phyloP scores from a whole-genome alignment of 306 rosid genomes.

The Prosopis cineraria region DNA sequence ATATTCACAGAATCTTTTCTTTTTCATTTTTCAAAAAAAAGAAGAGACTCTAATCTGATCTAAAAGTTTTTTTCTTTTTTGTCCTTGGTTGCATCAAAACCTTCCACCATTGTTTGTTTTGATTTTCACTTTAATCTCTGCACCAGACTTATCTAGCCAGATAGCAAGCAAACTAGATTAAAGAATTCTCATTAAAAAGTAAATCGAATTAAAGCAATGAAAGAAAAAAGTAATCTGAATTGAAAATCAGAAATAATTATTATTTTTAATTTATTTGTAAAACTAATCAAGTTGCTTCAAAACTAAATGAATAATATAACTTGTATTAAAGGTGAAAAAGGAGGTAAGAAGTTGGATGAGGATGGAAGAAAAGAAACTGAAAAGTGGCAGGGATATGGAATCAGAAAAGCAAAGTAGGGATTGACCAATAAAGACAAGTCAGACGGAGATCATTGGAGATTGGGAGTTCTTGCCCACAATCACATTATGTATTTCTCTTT shows the following conservation, averaged over 20 bases:
- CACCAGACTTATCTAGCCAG: no score
- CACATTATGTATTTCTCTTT: background rate
- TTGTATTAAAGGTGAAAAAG: background rate
- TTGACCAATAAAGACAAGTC: background rate
- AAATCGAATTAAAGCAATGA: no score
- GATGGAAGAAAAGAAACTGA: background rate
- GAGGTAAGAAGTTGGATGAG: background rate
- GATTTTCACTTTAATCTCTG: no score
- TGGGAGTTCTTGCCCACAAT: background rate
- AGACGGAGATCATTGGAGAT: background rate
- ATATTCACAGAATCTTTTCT: background rate
- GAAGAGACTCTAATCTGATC: background rate
- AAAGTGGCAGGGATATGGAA: background rate
- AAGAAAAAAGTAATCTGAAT: no score
- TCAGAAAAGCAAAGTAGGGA: background rate
- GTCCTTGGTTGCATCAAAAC: background rate
- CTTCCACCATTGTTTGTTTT: background rate
- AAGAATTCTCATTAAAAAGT: background rate
- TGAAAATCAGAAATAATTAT: no score
- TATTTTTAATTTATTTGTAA: no score
- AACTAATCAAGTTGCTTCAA: no score
- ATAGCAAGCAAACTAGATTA: background rate
- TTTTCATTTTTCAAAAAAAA: background rate
- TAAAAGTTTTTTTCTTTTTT: background rate
- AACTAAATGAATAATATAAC: no score